Evolutionary conservation across 2,329 filamentous ascomycete genomes (phyloP).

Genomic region (Fusarium sp.): DNA sequence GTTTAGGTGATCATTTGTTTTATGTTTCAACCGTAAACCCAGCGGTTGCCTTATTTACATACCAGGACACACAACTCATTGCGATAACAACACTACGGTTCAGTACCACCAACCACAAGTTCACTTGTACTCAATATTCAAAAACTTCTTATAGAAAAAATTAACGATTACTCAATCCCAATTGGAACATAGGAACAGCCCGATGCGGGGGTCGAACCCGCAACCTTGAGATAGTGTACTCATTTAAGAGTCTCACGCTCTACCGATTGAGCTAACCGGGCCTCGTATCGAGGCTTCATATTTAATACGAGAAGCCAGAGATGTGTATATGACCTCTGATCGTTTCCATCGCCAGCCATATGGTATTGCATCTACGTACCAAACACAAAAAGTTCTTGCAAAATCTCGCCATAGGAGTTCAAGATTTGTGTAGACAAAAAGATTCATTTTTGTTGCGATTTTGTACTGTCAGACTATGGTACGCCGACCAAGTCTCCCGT

Average conservation of each 20-base stretch:
- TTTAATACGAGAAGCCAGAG: fast-evolving
- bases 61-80: too few species aligned
- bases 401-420: not conserved
- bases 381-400: not conserved
- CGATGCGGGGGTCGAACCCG: conserved; percentile 63
- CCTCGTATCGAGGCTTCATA: conserved; percentile 24
- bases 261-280: conserved; percentile 60
- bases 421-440: not conserved
- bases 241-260: conserved; percentile 75
- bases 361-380: too few species aligned
- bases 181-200: conserved; percentile 42
- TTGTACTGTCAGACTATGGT: conserved; percentile 25
- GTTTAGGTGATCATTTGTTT: not conserved
- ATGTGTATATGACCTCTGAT: not conserved
- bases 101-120: not conserved
- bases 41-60: not conserved
- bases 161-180: conserved; percentile 17
- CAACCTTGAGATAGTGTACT: conserved; percentile 61
- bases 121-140: too few species aligned
- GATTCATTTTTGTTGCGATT: conserved; percentile 21
- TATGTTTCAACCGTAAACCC: not conserved
- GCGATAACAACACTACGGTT: not conserved
- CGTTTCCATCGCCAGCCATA: fast-evolving
- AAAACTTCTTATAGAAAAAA: not conserved
- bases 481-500: conserved; percentile 23